Evolutionary conservation across 768 basidiomycete species (phyloP).

Genomic region (Hericium coralloides): DNA sequence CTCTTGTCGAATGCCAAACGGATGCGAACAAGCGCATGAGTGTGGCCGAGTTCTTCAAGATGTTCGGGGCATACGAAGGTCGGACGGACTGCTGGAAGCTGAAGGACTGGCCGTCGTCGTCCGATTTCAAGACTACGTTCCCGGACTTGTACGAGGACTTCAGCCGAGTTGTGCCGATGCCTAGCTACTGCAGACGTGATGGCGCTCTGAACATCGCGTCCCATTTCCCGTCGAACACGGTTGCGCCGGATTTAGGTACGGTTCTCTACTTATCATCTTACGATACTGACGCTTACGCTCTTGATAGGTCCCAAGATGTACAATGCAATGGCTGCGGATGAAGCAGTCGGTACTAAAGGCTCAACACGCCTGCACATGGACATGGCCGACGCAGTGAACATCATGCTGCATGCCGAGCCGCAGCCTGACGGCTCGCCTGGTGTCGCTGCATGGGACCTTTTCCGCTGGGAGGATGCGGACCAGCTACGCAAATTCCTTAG

Average conservation of each 20-base stretch:
- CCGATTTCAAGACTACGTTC: constrained; percentile 76
- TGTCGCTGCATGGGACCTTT: constrained; percentile 89
- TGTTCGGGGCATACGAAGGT: constrained; percentile 62
- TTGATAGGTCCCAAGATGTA: constrained; percentile 43
- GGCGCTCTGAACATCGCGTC: constrained; percentile 84
- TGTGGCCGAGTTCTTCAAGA: constrained; percentile 70
- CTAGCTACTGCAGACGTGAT: constrained; percentile 85
- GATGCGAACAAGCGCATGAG: constrained; percentile 54
- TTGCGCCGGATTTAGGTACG: constrained; percentile 75
- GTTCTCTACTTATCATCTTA: background rate
- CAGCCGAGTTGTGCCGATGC: constrained; percentile 72
- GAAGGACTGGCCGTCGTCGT: constrained; percentile 91
- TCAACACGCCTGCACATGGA: constrained; percentile 86
- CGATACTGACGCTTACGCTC: too few relatives aligned
- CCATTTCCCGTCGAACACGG: constrained; percentile 74
- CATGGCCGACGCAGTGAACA: constrained; percentile 83
- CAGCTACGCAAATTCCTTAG: constrained; percentile 68
- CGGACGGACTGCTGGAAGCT: constrained; percentile 61
- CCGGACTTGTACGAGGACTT: constrained; percentile 87
- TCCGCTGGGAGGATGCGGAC: constrained; percentile 71
- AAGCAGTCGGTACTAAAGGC: constrained; percentile 57
- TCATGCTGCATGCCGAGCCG: constrained; percentile 67
- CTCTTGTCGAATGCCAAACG: constrained; percentile 78
- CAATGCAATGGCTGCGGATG: constrained; percentile 65
- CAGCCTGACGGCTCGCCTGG: constrained; percentile 55